Evolutionary conservation across 768 basidiomycete species (phyloP), one percentile per base, ranked within the genome.

Genomic region (Hysterangium stoloniferum): DNA sequence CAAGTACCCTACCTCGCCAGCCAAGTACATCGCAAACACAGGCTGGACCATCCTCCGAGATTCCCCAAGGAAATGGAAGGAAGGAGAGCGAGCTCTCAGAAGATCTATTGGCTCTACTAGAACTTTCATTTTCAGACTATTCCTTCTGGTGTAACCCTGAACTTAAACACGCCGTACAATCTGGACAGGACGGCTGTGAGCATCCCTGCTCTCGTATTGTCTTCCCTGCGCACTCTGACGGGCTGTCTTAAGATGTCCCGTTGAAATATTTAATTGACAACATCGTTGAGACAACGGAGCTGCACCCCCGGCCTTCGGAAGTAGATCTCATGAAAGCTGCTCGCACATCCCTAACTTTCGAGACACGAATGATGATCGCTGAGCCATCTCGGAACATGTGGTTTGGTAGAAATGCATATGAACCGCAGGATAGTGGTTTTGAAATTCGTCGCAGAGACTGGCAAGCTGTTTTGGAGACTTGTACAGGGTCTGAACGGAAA

Each of bases 121-220:
- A 59, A 2, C 73, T 89, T 3, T 74, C 85, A 0, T 65, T 91
- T n/a, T 84, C 86, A 4, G 77, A 86, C 58, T 77, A 86, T 62
- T 70, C 74, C 6, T 61, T 88, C 7, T 90, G 84, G 86, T 59
- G 64, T 3, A 76, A 86, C 57, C 64, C 73, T 0, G 78, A 80
- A 45, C 59, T 86, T 77, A 22, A 63, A 71, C 45, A 71, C 66
- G 27, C 64, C 82, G 12, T 77, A 78, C 46, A 62, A 60, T 69
- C 62, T 43, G 60, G 27, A 1, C 44, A 65, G 6, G 66, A 73
- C 34, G 73, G 74, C 54, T 84, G 82, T 82, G 27, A 51, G 49
- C 43, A 77, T 73, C 32, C 27, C 29, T 20, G 40, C 46, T 52
- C 25, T 45, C 4, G 20, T 37, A n/a, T 53, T 37, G 27, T 19